phyloP scores from a whole-genome alignment of 2,329 filamentous ascomycete genomes.

The Stemphylium vesicarium region DNA sequence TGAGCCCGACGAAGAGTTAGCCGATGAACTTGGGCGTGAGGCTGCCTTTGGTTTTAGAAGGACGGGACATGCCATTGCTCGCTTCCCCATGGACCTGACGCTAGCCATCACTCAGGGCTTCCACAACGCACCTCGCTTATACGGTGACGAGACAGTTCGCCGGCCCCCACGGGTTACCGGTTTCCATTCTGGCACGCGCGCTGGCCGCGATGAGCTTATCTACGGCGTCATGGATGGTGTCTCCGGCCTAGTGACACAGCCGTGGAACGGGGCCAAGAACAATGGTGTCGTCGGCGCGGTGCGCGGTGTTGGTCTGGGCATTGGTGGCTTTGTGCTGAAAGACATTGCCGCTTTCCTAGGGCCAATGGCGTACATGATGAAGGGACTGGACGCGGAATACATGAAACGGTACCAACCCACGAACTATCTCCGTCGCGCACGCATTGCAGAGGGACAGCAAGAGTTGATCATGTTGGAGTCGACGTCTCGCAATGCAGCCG shows the following conservation, averaged over 20 bases:
- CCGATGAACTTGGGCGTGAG: slow-evolving; percentile 53
- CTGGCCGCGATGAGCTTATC: slow-evolving; percentile 66
- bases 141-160: slow-evolving; percentile 73
- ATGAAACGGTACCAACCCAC: slow-evolving; percentile 61
- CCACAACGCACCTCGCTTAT: slow-evolving; percentile 73
- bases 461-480: slow-evolving; percentile 34
- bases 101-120: slow-evolving; percentile 71
- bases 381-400: slow-evolving; percentile 68
- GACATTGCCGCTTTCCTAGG: slow-evolving; percentile 67
- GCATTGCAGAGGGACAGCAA: slow-evolving; percentile 63
- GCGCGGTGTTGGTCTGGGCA: slow-evolving; percentile 64
- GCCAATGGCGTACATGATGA: slow-evolving; percentile 67
- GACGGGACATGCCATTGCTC: slow-evolving; percentile 59
- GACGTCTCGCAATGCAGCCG: slow-evolving; percentile 9
- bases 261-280: slow-evolving; percentile 63
- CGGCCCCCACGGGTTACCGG: slow-evolving; percentile 69
- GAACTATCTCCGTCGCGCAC: slow-evolving; percentile 61
- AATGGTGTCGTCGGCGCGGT: slow-evolving; percentile 61
- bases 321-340: slow-evolving; percentile 70
- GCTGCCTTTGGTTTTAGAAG: slow-evolving; percentile 60
- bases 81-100: slow-evolving; percentile 66
- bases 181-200: slow-evolving; percentile 65
- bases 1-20: slow-evolving; percentile 42
- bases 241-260: slow-evolving; percentile 67
- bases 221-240: slow-evolving; percentile 71